These are phyloP conservation scores for Neopestalotiopsis rosae DNA, from an alignment of 2,329 filamentous ascomycete genomes.

Conservation along the genomic window DNA sequence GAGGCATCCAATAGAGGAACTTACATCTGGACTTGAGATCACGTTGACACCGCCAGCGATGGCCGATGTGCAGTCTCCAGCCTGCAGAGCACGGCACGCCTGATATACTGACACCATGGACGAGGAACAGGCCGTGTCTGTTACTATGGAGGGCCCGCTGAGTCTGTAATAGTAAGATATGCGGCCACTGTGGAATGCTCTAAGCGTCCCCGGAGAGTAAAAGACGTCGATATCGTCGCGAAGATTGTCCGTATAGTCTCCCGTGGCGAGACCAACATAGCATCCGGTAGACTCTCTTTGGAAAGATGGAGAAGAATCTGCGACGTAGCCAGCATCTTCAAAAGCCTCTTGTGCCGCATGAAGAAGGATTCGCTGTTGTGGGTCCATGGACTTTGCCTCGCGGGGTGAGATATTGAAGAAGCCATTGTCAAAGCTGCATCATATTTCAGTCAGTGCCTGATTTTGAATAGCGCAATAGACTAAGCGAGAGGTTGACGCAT, in stretches of 20 bases:
- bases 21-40: constrained; percentile 34
- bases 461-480: constrained; percentile 8
- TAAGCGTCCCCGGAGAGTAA: constrained; percentile 33
- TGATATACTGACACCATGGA: constrained; percentile 40
- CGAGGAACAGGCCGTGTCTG: constrained; percentile 45
- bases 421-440: constrained; percentile 29
- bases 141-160: constrained; percentile 37
- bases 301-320: constrained; percentile 20
- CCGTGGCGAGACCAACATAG: constrained; percentile 30
- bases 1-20: constrained; percentile 17
- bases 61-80: constrained; percentile 38
- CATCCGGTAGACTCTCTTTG: constrained; percentile 29
- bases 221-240: constrained; percentile 33
- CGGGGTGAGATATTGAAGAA: constrained; percentile 35
- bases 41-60: constrained; percentile 46
- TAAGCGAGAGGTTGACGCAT: neutral
- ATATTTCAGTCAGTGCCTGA: constrained; percentile 19
- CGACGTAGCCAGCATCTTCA: constrained; percentile 26
- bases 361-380: constrained; percentile 34
- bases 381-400: constrained; percentile 34
- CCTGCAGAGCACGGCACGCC: constrained; percentile 36
- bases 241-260: constrained; percentile 31
- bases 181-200: constrained; percentile 38
- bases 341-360: constrained; percentile 26
- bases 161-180: constrained; percentile 42